Base-by-base conservation (phyloP, 495 filamentous ascomycete species). In the Penicillium verhagenii region DNA sequence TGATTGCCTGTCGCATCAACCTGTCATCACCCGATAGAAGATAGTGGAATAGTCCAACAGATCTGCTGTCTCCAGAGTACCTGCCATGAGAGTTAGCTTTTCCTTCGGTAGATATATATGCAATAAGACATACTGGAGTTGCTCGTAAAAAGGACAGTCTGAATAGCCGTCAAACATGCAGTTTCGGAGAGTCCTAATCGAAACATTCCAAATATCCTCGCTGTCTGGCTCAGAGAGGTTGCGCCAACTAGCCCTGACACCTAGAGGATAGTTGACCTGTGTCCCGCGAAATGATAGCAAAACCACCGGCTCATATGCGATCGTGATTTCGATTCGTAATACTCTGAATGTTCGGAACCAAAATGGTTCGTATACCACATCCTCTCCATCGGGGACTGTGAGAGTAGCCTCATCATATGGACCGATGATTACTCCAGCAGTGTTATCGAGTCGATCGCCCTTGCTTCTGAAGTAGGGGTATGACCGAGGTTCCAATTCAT, bases 101-200 rank as follows among this genome's bases (percentile, higher is more conserved):
- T n/a, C n/a, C n/a, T n/a, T n/a, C n/a, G n/a, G n/a, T n/a, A n/a
- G n/a, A n/a, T n/a, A n/a, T n/a, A n/a, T n/a, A n/a, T n/a, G n/a
- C n/a, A n/a, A n/a, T n/a, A 20, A n/a, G 3, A 54, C 67, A 51
- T 47, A 73, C 70, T 74, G 72, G 9, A 72, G 59, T 42, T 74
- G 70, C 42, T 74, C 72, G 47, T 74, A 74, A 42, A 74, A 74
- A 0, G 72, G 70, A 31, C 70, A 74, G 26, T 74, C 72, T 9
- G 66, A 67, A 45, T 74, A 74, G 2, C 68, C 63, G 31, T 74
- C 72, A 45, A 70, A 69, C 70, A 74, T 72, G 53, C 72, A 74
- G 35, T 72, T 74, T 11, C 63, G 51, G 57, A 72, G 58, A 1
- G 69, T 72, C 21, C 67, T 65, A 28, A 68, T 64, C 0, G 63